A percentile compares a stretch with the other conserved stretches of the same genome.
phyloP scores from a whole-genome alignment of 2,329 filamentous ascomycete species.

The Monilinia vaccinii-corymbosi region DNA sequence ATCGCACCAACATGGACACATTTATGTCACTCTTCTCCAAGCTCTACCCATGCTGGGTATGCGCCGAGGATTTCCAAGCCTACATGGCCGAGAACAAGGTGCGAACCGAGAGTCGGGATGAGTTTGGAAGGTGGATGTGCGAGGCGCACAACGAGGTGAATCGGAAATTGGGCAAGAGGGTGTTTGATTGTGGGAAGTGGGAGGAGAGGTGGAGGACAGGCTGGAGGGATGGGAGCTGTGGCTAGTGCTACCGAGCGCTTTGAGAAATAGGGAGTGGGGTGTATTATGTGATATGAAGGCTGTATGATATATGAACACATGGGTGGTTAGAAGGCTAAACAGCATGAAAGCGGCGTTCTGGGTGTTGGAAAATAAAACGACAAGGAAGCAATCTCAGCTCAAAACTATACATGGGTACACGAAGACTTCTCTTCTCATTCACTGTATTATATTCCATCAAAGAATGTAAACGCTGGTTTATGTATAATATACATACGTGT shows the following conservation, averaged over 20 bases:
- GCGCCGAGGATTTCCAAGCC: constrained; percentile 79
- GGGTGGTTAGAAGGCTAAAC: not conserved
- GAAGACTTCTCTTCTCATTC: not conserved
- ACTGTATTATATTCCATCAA: not conserved
- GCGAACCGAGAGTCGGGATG: constrained; percentile 46
- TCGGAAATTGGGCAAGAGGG: constrained; percentile 77
- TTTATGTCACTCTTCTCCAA: constrained; percentile 78
- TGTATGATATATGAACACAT: not conserved
- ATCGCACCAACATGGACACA: constrained; percentile 66
- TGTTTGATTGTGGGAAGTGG: constrained; percentile 86
- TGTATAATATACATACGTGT: not conserved
- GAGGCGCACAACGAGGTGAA: constrained; percentile 84
- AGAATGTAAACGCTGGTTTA: not conserved
- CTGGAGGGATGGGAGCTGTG: constrained; percentile 62
- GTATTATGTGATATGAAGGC: not conserved
- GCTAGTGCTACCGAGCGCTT: constrained; percentile 30
- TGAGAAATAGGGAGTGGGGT: not conserved
- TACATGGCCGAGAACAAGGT: constrained; percentile 63
- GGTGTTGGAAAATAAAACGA: not conserved
- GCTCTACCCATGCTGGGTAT: constrained; percentile 92
- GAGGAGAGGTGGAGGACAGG: constrained; percentile 92
- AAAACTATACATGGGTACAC: not conserved
- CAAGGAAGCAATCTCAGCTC: not conserved
- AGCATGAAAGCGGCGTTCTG: not conserved
- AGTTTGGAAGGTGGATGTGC: constrained; percentile 77